phyloP scores from a whole-genome alignment of 108 stramenopile genomes.

The Aureococcus anophagefferens region DNA sequence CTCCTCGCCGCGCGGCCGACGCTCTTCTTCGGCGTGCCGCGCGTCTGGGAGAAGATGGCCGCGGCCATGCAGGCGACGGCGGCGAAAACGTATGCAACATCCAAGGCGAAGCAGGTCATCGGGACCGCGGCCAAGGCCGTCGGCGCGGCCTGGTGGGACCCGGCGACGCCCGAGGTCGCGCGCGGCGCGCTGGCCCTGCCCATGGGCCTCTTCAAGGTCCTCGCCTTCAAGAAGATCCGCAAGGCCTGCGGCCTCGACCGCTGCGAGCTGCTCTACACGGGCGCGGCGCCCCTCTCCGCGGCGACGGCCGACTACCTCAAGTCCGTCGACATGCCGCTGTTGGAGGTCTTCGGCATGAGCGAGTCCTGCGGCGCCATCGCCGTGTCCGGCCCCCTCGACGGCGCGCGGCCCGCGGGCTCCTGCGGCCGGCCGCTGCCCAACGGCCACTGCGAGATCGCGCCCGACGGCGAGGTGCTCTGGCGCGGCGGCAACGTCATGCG shows the following conservation, averaged over 20 bases:
- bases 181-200: neutral
- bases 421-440: neutral
- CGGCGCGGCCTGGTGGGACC: neutral
- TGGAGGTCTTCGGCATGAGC: neutral
- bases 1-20: constrained; percentile 60
- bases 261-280: neutral
- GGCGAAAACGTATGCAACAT: constrained; percentile 11
- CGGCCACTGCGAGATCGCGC: neutral
- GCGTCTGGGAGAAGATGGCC: constrained; percentile 76
- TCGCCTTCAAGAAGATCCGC: neutral
- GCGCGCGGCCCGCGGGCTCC: neutral
- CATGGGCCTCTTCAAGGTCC: constrained; percentile 6
- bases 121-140: neutral
- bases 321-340: too few species aligned
- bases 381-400: constrained; percentile 2
- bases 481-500: constrained; percentile 48
- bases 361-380: constrained; percentile 4
- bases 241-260: too few species aligned
- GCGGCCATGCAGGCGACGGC: constrained; percentile 61
- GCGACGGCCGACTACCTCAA: too few species aligned
- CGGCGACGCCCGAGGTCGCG: neutral
- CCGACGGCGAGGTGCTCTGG: constrained; percentile 8
- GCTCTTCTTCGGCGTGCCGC: constrained; percentile 66
- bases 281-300: too few species aligned
- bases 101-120: constrained; percentile 21